Evolutionary conservation across 805 yeast species (phyloP).

Genomic region (Cyberlindnera veronae): DNA sequence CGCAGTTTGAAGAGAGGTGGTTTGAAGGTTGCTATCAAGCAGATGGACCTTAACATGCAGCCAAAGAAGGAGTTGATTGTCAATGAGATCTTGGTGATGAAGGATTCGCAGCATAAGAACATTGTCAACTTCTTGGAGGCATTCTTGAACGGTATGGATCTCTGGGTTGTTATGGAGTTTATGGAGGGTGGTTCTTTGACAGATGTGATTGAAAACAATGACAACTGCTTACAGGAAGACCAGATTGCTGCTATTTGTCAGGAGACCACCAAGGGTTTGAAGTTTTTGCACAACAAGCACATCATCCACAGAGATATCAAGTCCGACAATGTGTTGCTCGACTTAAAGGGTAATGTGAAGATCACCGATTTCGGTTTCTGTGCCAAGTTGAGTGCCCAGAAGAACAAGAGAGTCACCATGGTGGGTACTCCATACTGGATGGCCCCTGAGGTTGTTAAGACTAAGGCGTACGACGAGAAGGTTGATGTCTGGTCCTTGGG

Average conservation of each 20-base stretch:
- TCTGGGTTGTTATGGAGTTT: slow-evolving; percentile 99
- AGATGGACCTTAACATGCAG: slow-evolving; percentile 87
- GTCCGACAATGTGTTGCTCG: slow-evolving; percentile 88
- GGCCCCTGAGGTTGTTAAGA: slow-evolving; percentile 98
- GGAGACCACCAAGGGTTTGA: slow-evolving; percentile 88
- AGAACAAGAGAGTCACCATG: slow-evolving; percentile 93
- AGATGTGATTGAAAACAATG: slow-evolving; percentile 90
- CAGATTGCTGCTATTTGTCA: slow-evolving; percentile 90
- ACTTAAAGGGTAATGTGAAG: slow-evolving; percentile 80
- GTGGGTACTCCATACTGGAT: slow-evolving; percentile 99
- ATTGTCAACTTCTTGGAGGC: slow-evolving; percentile 94
- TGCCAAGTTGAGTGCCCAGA: slow-evolving; percentile 83
- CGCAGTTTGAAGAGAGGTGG: slow-evolving; percentile 54
- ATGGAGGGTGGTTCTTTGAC: slow-evolving; percentile 99
- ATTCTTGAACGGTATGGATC: slow-evolving; percentile 63
- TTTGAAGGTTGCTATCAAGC: slow-evolving; percentile 88
- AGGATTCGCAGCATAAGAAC: slow-evolving; percentile 89
- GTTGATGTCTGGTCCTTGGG: slow-evolving; percentile 99
- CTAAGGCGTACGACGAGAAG: slow-evolving; percentile 94
- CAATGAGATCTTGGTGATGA: slow-evolving; percentile 95
- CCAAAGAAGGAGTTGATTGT: slow-evolving; percentile 94
- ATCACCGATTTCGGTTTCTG: slow-evolving; percentile 97
- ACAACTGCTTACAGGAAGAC: slow-evolving; percentile 63
- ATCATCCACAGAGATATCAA: slow-evolving; percentile 96
- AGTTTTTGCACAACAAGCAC: slow-evolving; percentile 86